Conservation (phyloP, 164 flowering plant genomes). For the Piper betle region DNA sequence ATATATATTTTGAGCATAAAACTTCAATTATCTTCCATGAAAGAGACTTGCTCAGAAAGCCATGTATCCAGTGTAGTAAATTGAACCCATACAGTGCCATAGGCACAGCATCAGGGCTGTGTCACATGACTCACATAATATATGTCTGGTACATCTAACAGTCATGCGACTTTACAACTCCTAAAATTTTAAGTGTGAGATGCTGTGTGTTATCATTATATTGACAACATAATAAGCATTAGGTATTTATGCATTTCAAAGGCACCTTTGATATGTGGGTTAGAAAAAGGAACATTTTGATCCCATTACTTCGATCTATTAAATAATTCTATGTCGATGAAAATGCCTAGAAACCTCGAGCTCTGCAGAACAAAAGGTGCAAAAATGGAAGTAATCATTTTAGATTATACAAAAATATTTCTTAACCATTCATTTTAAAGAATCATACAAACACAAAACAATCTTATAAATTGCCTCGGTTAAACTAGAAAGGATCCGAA, state of each 20-base stretch:
- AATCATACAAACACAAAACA: no score
- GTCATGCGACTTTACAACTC: no score
- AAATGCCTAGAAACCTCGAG: conserved; percentile 71
- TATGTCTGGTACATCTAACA: no score
- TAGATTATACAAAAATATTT: background rate
- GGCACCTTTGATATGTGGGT: conserved; percentile 89
- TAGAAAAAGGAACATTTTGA: no score
- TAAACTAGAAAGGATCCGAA: background rate
- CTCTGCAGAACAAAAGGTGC: conserved; percentile 23
- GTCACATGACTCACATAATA: background rate
- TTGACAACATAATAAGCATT: no score
- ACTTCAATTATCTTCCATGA: conserved; percentile 41
- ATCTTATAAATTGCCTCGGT: background rate
- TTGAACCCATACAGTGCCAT: conserved; percentile 32
- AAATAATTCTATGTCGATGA: conserved; percentile 77
- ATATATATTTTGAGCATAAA: background rate
- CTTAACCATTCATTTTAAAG: no score
- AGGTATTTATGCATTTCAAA: no score
- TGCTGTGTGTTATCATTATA: no score
- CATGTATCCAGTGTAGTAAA: conserved; percentile 68
- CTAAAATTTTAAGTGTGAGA: no score
- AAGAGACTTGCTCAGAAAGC: conserved; percentile 65
- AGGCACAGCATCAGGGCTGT: background rate
- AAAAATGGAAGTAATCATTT: no score
- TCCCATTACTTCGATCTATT: conserved; percentile 70